A percentile compares a stretch with the other conserved stretches of the same genome.
Conservation (phyloP, 2,329 filamentous ascomycete species). For the Coniochaeta sp. region DNA sequence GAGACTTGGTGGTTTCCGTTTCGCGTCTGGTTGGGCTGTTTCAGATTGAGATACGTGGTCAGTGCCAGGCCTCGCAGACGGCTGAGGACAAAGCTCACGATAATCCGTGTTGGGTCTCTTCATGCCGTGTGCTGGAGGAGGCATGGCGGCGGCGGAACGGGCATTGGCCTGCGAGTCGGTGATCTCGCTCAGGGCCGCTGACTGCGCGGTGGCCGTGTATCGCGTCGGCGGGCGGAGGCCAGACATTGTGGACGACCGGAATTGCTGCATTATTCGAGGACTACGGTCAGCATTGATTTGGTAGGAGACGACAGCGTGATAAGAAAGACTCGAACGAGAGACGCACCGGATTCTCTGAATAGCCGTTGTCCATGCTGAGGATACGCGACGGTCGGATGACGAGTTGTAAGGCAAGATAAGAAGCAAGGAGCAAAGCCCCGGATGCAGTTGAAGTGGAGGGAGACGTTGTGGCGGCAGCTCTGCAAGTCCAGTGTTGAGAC, state of each 20-base stretch:
- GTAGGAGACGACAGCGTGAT: not conserved
- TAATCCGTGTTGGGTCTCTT: slow-evolving; percentile 36
- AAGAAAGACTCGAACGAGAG: not conserved
- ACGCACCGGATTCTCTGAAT: slow-evolving; percentile 25
- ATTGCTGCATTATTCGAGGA: not conserved
- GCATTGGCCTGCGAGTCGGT: slow-evolving; percentile 55
- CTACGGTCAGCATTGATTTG: slow-evolving; percentile 4
- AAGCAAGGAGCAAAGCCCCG: slow-evolving; percentile 30
- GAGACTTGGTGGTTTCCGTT: slow-evolving; percentile 46
- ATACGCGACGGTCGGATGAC: slow-evolving; percentile 18
- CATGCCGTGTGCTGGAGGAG: slow-evolving; percentile 30
- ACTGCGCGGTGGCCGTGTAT: slow-evolving; percentile 12
- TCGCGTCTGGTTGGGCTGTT: slow-evolving; percentile 44
- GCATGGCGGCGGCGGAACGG: slow-evolving; percentile 31
- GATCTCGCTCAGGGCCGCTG: slow-evolving; percentile 41
- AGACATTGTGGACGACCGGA: slow-evolving; percentile 5
- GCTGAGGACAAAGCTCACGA: slow-evolving; percentile 13
- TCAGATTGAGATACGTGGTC: slow-evolving; percentile 11
- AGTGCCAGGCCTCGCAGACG: slow-evolving; percentile 3
- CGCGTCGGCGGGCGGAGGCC: slow-evolving; percentile 12
- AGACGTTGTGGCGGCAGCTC: slow-evolving; percentile 17
- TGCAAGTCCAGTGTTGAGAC: slow-evolving; percentile 3
- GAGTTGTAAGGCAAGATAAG: slow-evolving; percentile 21
- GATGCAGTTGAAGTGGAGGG: slow-evolving; percentile 18
- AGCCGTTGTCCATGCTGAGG: slow-evolving; percentile 23